These are phyloP conservation scores for Abortiporus biennis DNA, from an alignment of 1,284 basidiomycete species.

Conservation along the genomic window DNA sequence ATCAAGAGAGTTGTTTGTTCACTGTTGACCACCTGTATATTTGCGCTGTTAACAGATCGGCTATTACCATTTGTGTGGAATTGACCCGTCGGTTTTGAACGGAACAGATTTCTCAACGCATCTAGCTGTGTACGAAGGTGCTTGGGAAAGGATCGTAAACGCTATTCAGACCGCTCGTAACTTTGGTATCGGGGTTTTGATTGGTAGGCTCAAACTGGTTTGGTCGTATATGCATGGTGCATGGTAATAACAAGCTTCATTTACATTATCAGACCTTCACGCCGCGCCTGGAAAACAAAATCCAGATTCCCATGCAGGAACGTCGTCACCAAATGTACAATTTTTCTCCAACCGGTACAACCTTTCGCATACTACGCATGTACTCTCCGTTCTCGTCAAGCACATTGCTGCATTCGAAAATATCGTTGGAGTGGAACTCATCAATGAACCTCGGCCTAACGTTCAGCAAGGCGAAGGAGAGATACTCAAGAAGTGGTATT, in stretches of 20 bases:
- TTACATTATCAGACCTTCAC: conserved; percentile 48
- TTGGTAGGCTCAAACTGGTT: conserved; percentile 42
- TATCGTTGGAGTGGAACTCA: conserved; percentile 75
- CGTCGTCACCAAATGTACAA: conserved; percentile 39
- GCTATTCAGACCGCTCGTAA: conserved; percentile 60
- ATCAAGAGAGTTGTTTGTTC: background rate
- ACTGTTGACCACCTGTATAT: background rate
- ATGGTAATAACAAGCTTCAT: background rate
- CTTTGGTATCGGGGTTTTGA: conserved; percentile 72
- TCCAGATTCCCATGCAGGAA: conserved; percentile 58
- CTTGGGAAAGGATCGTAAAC: conserved; percentile 65
- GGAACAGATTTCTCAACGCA: conserved; percentile 69
- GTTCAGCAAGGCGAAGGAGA: conserved; percentile 35
- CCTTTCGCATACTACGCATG: conserved; percentile 48
- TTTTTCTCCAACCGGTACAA: conserved; percentile 47
- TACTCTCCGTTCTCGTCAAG: conserved; percentile 38
- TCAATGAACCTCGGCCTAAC: conserved; percentile 75
- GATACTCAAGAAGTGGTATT: conserved; percentile 70
- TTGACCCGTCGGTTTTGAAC: conserved; percentile 55
- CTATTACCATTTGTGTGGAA: conserved; percentile 68
- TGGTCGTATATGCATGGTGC: background rate
- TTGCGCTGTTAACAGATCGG: conserved; percentile 49
- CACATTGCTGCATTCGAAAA: conserved; percentile 49
- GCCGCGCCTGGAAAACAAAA: conserved; percentile 79
- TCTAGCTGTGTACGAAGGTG: conserved; percentile 58